These are phyloP conservation scores for Ruellia speciosa DNA, from an alignment of 305 asterid species.

Conservation along the genomic window DNA sequence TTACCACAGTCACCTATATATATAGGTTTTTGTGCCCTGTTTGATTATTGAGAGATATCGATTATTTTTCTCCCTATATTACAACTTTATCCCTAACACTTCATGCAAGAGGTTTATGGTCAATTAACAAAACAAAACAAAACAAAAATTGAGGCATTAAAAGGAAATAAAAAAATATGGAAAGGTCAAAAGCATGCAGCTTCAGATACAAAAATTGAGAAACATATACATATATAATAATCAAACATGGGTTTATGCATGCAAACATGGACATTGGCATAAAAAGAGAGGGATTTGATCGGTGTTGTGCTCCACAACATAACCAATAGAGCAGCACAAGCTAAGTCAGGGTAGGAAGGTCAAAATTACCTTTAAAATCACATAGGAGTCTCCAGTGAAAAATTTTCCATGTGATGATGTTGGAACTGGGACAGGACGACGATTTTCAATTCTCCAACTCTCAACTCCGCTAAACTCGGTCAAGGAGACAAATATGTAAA, in stretches of 20 bases:
- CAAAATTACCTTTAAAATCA: slow-evolving; percentile 55
- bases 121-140: slow-evolving; percentile 3
- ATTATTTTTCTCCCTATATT: no score
- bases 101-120: slow-evolving; percentile 7
- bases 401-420: slow-evolving; percentile 62
- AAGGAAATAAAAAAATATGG: background rate
- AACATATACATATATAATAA: no score
- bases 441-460: slow-evolving; percentile 78
- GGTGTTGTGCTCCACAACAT: slow-evolving; percentile 9
- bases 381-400: slow-evolving; percentile 72
- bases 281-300: background rate
- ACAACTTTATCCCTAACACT: no score
- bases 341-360: background rate
- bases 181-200: background rate
- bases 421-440: slow-evolving; percentile 52
- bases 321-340: slow-evolving; percentile 9
- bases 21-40: no score
- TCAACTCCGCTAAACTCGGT: slow-evolving; percentile 59
- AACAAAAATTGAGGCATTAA: background rate
- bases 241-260: background rate
- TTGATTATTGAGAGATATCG: no score
- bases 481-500: slow-evolving; percentile 30
- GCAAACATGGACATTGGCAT: background rate
- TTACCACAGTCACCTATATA: no score
- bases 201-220: background rate